Evolutionary conservation across 1,284 basidiomycete genomes (phyloP).

Genomic region (Filobasidium uniguttulatum): DNA sequence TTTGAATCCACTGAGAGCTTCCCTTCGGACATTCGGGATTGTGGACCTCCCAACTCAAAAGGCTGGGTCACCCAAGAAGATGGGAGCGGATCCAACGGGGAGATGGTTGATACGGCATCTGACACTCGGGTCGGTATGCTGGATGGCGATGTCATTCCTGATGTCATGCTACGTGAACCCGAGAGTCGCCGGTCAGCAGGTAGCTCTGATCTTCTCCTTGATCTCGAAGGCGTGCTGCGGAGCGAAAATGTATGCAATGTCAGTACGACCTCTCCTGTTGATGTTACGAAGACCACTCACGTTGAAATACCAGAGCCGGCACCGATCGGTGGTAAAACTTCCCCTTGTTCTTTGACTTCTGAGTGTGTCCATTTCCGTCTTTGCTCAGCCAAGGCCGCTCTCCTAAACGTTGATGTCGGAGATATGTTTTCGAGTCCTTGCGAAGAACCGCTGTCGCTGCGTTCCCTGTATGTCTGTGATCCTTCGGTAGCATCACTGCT

Average conservation of each 20-base stretch:
- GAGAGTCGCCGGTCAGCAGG: background rate
- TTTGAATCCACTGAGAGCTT: slow-evolving; percentile 19
- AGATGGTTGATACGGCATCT: slow-evolving; percentile 27
- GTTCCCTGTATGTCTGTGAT: too few relatives aligned
- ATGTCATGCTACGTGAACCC: background rate
- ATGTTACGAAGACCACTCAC: too few relatives aligned
- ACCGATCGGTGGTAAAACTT: too few relatives aligned
- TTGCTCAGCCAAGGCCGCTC: too few relatives aligned
- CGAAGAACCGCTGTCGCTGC: too few relatives aligned
- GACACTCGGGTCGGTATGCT: slow-evolving; percentile 6
- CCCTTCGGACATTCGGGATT: slow-evolving; percentile 16
- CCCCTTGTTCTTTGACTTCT: too few relatives aligned
- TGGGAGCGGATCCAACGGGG: slow-evolving; percentile 35
- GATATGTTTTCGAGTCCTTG: too few relatives aligned
- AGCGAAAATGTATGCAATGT: background rate
- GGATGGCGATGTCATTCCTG: slow-evolving; percentile 5
- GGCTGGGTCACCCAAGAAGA: slow-evolving; percentile 30
- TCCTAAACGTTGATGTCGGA: too few relatives aligned
- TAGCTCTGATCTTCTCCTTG: background rate
- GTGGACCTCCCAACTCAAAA: slow-evolving; percentile 14
- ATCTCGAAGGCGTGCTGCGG: background rate
- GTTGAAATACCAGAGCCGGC: too few relatives aligned
- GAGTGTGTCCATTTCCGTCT: too few relatives aligned
- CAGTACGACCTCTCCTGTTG: background rate
- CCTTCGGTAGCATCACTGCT: too few relatives aligned